Evolutionary conservation across 225 moss, liverwort and hornwort genomes (phyloP).

Genomic region (Physcomitrellopsis africana): DNA sequence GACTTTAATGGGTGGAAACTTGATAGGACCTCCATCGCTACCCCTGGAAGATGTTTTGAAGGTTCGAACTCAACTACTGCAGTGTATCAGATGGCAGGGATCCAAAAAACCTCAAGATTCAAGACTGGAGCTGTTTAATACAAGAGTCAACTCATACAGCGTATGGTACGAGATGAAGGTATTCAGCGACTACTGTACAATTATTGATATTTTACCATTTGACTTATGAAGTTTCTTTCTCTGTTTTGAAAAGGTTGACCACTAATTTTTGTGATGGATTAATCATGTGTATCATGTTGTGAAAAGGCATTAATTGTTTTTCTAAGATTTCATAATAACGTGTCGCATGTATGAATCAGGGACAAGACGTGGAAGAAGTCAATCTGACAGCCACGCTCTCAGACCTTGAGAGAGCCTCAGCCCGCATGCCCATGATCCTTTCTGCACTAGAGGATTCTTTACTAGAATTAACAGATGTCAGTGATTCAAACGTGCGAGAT

Average conservation of each 20-base stretch:
- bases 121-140: constrained; percentile 57
- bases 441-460: constrained; percentile 87
- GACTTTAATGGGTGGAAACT: constrained; percentile 45
- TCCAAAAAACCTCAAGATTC: constrained; percentile 62
- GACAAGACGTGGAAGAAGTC: constrained; percentile 61
- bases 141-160: constrained; percentile 58
- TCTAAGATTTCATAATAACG: constrained; percentile 33
- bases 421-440: constrained; percentile 90
- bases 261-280: constrained; percentile 13
- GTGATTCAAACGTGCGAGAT: constrained; percentile 77
- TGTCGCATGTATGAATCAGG: constrained; percentile 45
- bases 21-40: constrained; percentile 67
- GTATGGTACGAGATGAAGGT: constrained; percentile 61
- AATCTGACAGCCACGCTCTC: constrained; percentile 71
- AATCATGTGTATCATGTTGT: constrained; percentile 24
- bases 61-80: constrained; percentile 87
- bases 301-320: constrained; percentile 14
- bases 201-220: constrained; percentile 26
- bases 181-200: constrained; percentile 8
- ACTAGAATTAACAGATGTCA: constrained; percentile 72
- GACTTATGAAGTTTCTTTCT: constrained; percentile 6
- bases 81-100: constrained; percentile 77
- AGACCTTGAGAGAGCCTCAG: constrained; percentile 90
- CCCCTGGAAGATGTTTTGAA: constrained; percentile 85
- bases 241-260: constrained; percentile 16